These are phyloP conservation scores for Trichoderma aggressivum DNA, from an alignment of 2,329 filamentous ascomycete species.

Conservation along the genomic window DNA sequence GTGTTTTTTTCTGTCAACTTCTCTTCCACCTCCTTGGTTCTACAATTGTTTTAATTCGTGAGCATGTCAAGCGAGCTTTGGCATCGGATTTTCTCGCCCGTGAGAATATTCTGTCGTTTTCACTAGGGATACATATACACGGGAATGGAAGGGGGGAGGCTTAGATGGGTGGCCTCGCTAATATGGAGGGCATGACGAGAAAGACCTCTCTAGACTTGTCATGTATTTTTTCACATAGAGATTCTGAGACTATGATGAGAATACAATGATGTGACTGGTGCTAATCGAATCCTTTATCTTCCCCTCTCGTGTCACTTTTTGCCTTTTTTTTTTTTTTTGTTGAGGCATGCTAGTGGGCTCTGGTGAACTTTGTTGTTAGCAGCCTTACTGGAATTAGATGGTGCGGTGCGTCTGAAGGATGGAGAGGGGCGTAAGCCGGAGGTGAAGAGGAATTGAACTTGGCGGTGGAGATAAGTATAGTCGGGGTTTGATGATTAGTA, in stretches of 20 bases:
- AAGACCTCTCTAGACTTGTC: background rate
- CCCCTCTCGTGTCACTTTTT: background rate
- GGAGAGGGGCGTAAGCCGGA: background rate
- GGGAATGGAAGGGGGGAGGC: background rate
- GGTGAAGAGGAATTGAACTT: background rate
- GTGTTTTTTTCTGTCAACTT: background rate
- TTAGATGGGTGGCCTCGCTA: background rate
- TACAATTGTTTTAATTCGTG: background rate
- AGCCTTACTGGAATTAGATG: background rate
- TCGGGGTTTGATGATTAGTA: background rate
- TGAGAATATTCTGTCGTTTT: background rate
- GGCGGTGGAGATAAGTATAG: background rate
- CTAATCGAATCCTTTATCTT: background rate
- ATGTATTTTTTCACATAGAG: background rate
- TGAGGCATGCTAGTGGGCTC: background rate
- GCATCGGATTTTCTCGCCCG: background rate
- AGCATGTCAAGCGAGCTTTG: slow-evolving; percentile 4
- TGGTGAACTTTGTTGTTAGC: background rate
- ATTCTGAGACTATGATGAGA: background rate
- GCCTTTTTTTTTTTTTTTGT: background rate
- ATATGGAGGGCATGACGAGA: background rate
- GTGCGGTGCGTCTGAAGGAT: background rate
- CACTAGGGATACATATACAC: background rate
- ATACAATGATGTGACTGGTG: background rate
- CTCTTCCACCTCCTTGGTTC: background rate